A percentile compares a stretch with the other conserved stretches of the same genome.
phyloP scores from a whole-genome alignment of 306 rosid genomes.

The Trichosanthes cucumerina region DNA sequence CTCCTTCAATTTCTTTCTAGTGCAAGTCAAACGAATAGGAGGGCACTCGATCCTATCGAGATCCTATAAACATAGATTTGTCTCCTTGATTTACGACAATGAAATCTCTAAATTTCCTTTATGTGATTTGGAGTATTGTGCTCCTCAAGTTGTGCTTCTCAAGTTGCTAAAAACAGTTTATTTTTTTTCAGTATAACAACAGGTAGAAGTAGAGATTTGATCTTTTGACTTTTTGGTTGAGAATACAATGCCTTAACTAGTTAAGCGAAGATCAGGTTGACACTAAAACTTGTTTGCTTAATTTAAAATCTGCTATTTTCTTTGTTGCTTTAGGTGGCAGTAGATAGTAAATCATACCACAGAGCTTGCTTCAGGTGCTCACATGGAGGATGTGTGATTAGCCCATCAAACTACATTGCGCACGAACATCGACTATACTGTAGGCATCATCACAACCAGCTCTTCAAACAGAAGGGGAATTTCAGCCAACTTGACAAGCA shows the following conservation, averaged over 20 bases:
- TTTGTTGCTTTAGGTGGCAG: constrained; percentile 49
- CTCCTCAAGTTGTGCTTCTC: background rate
- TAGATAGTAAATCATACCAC: constrained; percentile 76
- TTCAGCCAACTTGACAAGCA: constrained; percentile 69
- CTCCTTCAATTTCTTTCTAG: background rate
- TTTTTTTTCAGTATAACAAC: background rate
- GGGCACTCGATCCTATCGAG: background rate
- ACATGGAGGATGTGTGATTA: constrained; percentile 85
- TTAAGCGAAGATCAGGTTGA: background rate
- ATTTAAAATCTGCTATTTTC: background rate
- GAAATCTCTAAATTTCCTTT: background rate
- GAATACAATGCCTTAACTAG: background rate
- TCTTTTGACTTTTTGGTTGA: background rate
- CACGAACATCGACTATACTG: constrained; percentile 85
- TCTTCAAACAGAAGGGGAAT: constrained; percentile 84
- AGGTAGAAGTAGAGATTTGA: background rate
- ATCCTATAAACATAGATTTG: background rate
- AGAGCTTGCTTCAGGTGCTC: constrained; percentile 72
- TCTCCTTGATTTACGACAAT: background rate
- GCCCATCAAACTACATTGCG: constrained; percentile 86
- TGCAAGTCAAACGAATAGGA: background rate
- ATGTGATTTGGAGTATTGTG: background rate
- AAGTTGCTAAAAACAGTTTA: background rate
- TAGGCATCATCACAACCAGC: constrained; percentile 83
- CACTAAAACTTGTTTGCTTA: background rate